phyloP scores from a whole-genome alignment of 2,329 filamentous ascomycete species.

The Ophiostoma novo-ulmi region DNA sequence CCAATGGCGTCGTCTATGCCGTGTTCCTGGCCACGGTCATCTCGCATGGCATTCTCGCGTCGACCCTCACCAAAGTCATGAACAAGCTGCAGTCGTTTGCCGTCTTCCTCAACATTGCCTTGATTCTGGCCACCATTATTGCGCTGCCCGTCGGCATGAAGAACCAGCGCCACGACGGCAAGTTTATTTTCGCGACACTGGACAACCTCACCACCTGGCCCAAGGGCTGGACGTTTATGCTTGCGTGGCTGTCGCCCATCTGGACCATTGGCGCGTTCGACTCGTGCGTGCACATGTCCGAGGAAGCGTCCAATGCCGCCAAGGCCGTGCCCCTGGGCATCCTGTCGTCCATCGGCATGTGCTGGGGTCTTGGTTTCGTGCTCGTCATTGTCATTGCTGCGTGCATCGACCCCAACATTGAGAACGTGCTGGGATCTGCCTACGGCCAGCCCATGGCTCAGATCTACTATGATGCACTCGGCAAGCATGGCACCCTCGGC shows the following conservation, averaged over 20 bases:
- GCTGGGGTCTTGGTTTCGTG: constrained; percentile 51
- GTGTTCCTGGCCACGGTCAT: constrained; percentile 52
- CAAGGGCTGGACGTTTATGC: constrained; percentile 53
- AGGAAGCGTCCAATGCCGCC: constrained; percentile 56
- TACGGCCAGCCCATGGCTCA: constrained; percentile 53
- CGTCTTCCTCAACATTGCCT: constrained; percentile 50
- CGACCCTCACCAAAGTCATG: constrained; percentile 52
- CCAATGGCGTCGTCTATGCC: constrained; percentile 52
- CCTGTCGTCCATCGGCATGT: constrained; percentile 51
- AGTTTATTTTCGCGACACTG: constrained; percentile 52
- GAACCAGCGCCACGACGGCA: constrained; percentile 38
- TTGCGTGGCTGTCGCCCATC: constrained; percentile 57
- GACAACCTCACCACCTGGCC: constrained; percentile 57
- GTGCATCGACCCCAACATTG: constrained; percentile 50
- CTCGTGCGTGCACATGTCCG: constrained; percentile 48
- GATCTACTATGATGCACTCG: constrained; percentile 57
- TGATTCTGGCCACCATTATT: constrained; percentile 53
- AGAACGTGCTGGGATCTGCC: constrained; percentile 33
- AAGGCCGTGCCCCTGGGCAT: constrained; percentile 51
- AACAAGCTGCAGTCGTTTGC: constrained; percentile 53
- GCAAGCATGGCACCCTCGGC: constrained; percentile 53
- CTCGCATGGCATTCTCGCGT: constrained; percentile 50
- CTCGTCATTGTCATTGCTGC: constrained; percentile 54
- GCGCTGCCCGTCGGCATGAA: constrained; percentile 49
- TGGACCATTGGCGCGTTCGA: constrained; percentile 58